Evolutionary conservation across 106 monocot genomes (phyloP), one percentile per base, ranked within the genome.

Genomic region (Dioscorea alata): DNA sequence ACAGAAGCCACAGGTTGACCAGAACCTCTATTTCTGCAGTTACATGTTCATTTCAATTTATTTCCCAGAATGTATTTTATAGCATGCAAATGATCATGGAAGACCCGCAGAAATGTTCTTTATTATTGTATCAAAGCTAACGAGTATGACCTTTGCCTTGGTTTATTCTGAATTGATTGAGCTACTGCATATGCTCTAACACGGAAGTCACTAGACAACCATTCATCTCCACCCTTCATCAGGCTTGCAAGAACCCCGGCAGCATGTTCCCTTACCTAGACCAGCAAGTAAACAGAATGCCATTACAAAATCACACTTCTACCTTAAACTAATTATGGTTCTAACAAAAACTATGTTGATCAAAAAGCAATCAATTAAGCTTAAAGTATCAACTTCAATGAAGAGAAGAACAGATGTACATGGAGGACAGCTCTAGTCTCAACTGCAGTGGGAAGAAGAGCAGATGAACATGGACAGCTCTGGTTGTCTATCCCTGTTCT

Each of bases 191-290:
- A 87, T 62, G 90, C 89, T 35, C 75, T 75, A 61, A 83, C 73
- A 57, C 83, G 92, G 59, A 93, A 99, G 69, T 64, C 74, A 25
- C 52, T 85, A 23, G 86, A 82, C 21, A 92, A 79, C 50, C 78
- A 81, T 70, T 90, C 81, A 68, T 93, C 99, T 69, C 81, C 90
- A 61, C 89, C 85, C 72, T 90, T 99, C 79, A 90, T 76, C 75
- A 99, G 81, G 67, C 90, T 90, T 64, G 99, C 92, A 76, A 99
- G 89, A 52, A 90, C 83, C 23, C 87, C 85, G 28, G 99, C 89
- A 61, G 99, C 93, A 79, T 99, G 99, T 61, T 90, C 93, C 52
- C 99, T 80, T 25, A 92, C 84, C 92, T 93, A 65, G 32, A 75
- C 16, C 33, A 53, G 31, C 28, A 28, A 28, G 28, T 28, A 28